Percentiles rank a stretch among this genome's conserved stretches.
These are phyloP conservation scores for Pezicula rhizophila DNA, from an alignment of 2,329 filamentous ascomycete genomes.

Conservation along the genomic window DNA sequence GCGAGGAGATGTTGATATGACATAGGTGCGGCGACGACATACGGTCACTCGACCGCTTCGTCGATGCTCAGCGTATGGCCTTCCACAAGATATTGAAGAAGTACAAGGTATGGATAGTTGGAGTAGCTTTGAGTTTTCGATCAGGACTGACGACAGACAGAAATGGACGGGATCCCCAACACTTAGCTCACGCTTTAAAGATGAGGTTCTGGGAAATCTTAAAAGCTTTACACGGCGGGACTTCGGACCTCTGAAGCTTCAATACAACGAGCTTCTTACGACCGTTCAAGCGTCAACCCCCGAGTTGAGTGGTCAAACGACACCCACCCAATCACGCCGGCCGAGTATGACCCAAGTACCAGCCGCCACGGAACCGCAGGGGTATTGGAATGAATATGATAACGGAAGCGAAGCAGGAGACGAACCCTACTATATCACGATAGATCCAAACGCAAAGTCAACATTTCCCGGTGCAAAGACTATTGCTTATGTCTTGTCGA, in stretches of 20 bases:
- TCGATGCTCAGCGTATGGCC: slow-evolving; percentile 65
- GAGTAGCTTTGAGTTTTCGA: neutral
- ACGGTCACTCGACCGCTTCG: slow-evolving; percentile 63
- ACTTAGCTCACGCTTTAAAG: slow-evolving; percentile 59
- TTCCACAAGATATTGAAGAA: slow-evolving; percentile 84
- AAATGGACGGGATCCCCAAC: slow-evolving; percentile 76
- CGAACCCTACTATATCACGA: slow-evolving; percentile 65
- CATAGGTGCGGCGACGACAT: slow-evolving; percentile 64
- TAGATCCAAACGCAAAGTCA: slow-evolving; percentile 59
- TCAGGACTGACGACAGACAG: slow-evolving; percentile 31
- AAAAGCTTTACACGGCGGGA: slow-evolving; percentile 69
- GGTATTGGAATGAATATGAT: slow-evolving; percentile 86
- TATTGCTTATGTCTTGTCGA: slow-evolving; percentile 47
- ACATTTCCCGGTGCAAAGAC: slow-evolving; percentile 49
- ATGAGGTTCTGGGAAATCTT: slow-evolving; percentile 57
- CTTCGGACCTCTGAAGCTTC: slow-evolving; percentile 45
- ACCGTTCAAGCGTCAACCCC: slow-evolving; percentile 37
- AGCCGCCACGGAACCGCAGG: slow-evolving; percentile 8
- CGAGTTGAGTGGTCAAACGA: slow-evolving; percentile 18
- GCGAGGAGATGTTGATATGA: slow-evolving; percentile 5
- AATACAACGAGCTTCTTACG: slow-evolving; percentile 44
- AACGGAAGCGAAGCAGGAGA: slow-evolving; percentile 63
- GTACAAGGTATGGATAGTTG: slow-evolving; percentile 52
- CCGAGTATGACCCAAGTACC: slow-evolving; percentile 9
- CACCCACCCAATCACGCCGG: slow-evolving; percentile 15